Evolutionary conservation across 2,329 filamentous ascomycete genomes (phyloP).

Genomic region (Fusarium musae): DNA sequence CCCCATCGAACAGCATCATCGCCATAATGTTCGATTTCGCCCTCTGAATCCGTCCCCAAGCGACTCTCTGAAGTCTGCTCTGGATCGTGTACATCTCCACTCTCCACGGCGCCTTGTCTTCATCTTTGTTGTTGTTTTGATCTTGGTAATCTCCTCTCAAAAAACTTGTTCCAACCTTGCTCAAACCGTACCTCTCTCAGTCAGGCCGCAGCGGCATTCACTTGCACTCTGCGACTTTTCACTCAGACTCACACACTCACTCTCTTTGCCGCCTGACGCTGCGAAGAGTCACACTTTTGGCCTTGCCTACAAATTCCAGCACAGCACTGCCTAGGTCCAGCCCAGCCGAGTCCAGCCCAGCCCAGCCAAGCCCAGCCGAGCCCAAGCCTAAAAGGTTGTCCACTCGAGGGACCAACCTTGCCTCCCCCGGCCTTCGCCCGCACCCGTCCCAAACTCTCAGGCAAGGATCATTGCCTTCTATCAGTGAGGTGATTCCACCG

Average conservation of each 20-base stretch:
- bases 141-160: conserved; percentile 27
- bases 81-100: conserved; percentile 52
- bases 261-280: conserved; percentile 37
- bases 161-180: conserved; percentile 1
- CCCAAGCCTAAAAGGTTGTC: conserved; percentile 39
- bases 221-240: conserved; percentile 60
- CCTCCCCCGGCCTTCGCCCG: conserved; percentile 34
- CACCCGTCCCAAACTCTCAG: conserved; percentile 1
- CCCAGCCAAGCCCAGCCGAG: conserved; percentile 32
- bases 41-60: conserved; percentile 61
- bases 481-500: conserved; percentile 39
- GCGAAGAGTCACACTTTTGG: conserved; percentile 31
- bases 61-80: conserved; percentile 68
- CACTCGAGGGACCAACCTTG: conserved; percentile 37
- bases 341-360: conserved; percentile 37
- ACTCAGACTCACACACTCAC: conserved; percentile 19
- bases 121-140: conserved; percentile 43
- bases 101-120: conserved; percentile 51
- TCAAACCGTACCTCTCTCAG: conserved; percentile 22
- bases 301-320: conserved; percentile 33
- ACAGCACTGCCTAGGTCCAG: conserved; percentile 42
- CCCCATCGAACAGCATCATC: conserved; percentile 62
- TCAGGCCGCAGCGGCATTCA: conserved; percentile 60
- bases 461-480: conserved; percentile 30
- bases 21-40: conserved; percentile 65